Conservation (phyloP, 164 flowering plant species). For the Umbellularia californica region DNA sequence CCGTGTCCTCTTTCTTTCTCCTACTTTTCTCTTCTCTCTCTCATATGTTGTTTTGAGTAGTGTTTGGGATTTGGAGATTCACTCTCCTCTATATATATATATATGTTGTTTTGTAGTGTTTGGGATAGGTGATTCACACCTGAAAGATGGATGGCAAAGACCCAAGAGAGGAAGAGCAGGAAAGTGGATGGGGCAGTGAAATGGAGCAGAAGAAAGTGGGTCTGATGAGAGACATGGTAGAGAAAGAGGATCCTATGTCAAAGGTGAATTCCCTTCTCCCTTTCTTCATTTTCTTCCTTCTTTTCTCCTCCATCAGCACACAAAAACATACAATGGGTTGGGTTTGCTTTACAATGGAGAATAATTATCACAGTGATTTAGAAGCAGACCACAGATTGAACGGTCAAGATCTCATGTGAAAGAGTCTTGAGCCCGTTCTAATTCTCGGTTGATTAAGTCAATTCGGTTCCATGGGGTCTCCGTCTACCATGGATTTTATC, state of each 20-base stretch:
- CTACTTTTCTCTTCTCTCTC: too few species aligned
- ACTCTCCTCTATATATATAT: too few species aligned
- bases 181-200: neutral
- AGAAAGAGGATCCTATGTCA: constrained; percentile 7
- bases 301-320: neutral
- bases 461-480: neutral
- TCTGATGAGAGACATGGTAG: constrained; percentile 8
- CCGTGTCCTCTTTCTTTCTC: too few species aligned
- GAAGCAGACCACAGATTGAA: neutral
- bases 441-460: neutral
- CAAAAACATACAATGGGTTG: too few species aligned
- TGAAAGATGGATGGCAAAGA: neutral
- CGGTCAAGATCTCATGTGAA: neutral
- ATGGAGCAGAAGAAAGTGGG: constrained; percentile 8
- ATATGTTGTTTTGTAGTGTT: too few species aligned
- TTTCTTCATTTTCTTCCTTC: neutral
- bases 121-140: too few species aligned
- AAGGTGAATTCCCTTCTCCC: constrained; percentile 1
- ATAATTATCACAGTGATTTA: neutral
- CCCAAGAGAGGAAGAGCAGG: neutral
- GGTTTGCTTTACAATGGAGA: neutral
- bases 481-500: too few species aligned
- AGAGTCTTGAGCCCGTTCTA: neutral
- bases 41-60: too few species aligned
- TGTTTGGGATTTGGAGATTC: too few species aligned